Base-by-base conservation (phyloP, 148 eudicot genomes). In the Chenopodium formosanum region DNA sequence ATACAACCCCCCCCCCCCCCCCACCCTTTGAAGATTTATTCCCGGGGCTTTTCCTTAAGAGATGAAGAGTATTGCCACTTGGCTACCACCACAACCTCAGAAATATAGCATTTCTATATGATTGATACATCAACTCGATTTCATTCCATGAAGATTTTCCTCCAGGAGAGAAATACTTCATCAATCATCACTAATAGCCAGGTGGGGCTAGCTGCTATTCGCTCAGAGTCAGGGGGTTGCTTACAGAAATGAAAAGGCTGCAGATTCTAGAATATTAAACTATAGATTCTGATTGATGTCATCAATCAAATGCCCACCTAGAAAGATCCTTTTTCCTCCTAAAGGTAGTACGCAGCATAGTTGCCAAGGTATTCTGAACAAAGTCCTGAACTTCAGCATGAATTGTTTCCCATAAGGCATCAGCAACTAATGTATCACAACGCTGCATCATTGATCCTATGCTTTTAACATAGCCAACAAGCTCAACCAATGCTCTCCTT, bases 311-410 rank as follows among this genome's bases (percentile, higher is more conserved):
- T 60, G 44, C 85, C 78, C 63, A 92, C 99, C 99, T 91, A 62
- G 95, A 92, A 79, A 96, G 90, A 82, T 96, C 99, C 83, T 96
- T 96, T 89, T 96, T 96, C 85, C 88, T 92, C 81, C 95, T 91
- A 79, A 96, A 96, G 85, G 97, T 94, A 76, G 98, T 96, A 82
- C 94, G 90, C 71, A 96, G 67, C 99, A 96, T 96, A 62, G 90
- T 88, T 44, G 99, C 98, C 84, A 96, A 85, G 76, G 92, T 90
- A 85, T 94, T 96, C 84, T 96, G 99, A 83, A 94, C 99, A 83
- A 96, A 96, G 86, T 96, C 99, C 86, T 96, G 99, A 78, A 96
- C 99, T 89, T 96, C 99, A 20, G 97, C 91, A 88, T 96, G 99
- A 78, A 96, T 90, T 46, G 98, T 96, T 87, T 96, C 99, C 99